A percentile compares a stretch with the other conserved stretches of the same genome.
phyloP scores from a whole-genome alignment of 2,329 filamentous ascomycete genomes.

The Coniochaeta ligniaria region DNA sequence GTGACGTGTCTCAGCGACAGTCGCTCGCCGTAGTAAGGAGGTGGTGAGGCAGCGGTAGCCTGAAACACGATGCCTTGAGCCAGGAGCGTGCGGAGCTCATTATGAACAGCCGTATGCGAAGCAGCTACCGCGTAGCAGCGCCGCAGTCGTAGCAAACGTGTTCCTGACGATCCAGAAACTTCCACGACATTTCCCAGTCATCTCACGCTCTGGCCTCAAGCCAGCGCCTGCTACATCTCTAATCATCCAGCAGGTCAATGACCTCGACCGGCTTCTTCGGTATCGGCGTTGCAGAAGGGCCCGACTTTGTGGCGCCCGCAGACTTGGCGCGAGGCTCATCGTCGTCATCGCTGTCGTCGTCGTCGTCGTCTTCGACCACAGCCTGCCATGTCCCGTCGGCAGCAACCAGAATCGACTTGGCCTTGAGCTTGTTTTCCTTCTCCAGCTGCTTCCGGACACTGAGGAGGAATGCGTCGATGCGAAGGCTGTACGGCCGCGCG shows the following conservation, averaged over 20 bases:
- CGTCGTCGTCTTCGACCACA: conserved; percentile 17
- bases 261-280: conserved; percentile 1
- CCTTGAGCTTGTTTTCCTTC: conserved; percentile 35
- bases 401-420: conserved; percentile 55
- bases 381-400: conserved; percentile 60
- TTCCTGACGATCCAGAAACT: too few relatives aligned
- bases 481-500: conserved; percentile 64
- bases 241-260: conserved; percentile 5
- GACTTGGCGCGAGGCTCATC: neutral
- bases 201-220: neutral
- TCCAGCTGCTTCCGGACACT: conserved; percentile 52
- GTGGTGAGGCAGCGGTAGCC: neutral
- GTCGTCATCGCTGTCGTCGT: conserved; percentile 20
- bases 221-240: neutral
- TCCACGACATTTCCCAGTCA: too few relatives aligned
- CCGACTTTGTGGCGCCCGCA: neutral
- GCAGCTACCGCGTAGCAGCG: neutral
- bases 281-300: neutral
- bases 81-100: too few relatives aligned
- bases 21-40: neutral
- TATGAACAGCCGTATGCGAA: too few relatives aligned
- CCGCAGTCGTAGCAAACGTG: neutral
- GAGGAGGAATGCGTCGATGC: conserved; percentile 67
- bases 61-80: too few relatives aligned
- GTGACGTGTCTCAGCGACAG: neutral